These are phyloP conservation scores for Suillus subluteus DNA, from an alignment of 768 basidiomycete genomes.

Conservation along the genomic window DNA sequence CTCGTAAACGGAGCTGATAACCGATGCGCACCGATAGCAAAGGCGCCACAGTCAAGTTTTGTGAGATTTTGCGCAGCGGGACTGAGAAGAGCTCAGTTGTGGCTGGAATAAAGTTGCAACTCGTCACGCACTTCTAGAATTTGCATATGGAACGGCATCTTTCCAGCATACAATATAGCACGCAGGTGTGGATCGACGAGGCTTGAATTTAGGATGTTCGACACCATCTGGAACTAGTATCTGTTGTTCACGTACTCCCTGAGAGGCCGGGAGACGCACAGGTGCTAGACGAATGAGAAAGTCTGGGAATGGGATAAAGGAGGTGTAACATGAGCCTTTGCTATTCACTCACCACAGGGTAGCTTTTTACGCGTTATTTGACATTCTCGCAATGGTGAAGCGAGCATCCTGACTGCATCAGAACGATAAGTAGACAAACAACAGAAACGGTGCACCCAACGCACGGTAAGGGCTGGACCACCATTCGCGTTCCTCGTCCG, in stretches of 20 bases:
- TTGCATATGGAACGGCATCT: constrained; percentile 39
- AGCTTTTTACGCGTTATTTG: constrained; percentile 49
- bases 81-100: constrained; percentile 17
- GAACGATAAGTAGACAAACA: constrained; percentile 6
- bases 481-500: constrained; percentile 61
- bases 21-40: constrained; percentile 58
- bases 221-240: constrained; percentile 61
- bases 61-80: constrained; percentile 30
- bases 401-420: constrained; percentile 68
- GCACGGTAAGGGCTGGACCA: constrained; percentile 80
- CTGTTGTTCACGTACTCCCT: constrained; percentile 30
- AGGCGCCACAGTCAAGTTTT: constrained; percentile 40
- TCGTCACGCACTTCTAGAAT: constrained; percentile 43
- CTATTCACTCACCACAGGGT: constrained; percentile 53
- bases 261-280: constrained; percentile 43
- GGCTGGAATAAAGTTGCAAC: constrained; percentile 10
- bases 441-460: constrained; percentile 20
- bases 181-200: constrained; percentile 47
- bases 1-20: constrained; percentile 70
- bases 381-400: constrained; percentile 65
- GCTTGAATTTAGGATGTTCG: constrained; percentile 64
- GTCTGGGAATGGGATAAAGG: constrained; percentile 43
- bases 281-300: constrained; percentile 65
- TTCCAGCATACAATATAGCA: constrained; percentile 67
- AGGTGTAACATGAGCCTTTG: constrained; percentile 1